Base-by-base conservation (phyloP, 2,329 filamentous ascomycete species). In the Pochonia chlamydosporia region DNA sequence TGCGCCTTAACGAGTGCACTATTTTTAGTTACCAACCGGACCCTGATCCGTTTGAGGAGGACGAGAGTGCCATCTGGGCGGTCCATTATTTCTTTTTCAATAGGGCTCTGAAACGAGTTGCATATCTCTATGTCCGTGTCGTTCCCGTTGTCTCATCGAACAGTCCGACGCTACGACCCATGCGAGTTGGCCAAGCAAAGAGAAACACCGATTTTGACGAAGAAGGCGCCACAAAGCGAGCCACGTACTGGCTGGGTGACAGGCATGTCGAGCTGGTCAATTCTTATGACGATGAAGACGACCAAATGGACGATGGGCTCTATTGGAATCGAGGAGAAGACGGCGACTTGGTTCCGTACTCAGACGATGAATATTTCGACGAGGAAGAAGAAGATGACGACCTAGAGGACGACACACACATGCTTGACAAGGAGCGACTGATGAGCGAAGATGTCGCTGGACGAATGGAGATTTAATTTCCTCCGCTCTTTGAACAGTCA, bases 1-100 rank as follows among this genome's bases (percentile, higher is more conserved):
- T 99, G 91, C 82, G 81, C 43, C 76, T 97, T 37, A 84, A 87
- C 56, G 85, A 95, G 56, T 99, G 93, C 69, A 85, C 84, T 47
- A 82, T 92, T 52, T 97, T 96, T 66, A 87, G 85, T 47, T 99
- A 95, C 69, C 81, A 86, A 44, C 93, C 93, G 0, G 85, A 89
- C 35, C 88, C 91, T 51, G 91, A 96, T 60, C 89, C 90, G 0
- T 96, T 95, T 59, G 86, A 91, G 57, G 90, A 90, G 53, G 91
- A 95, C 52, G 90, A 96, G 61, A 88, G 89, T 52, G 86, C 91
- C 9, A 91, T 99, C 52, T 99, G 92, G 92, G 90, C 88, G 43
- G 77, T 91, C 52, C 91, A 97, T 65, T 96, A 95, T 68, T 96
- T 99, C 73, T 95, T 97, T 67, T 97, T 96, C 78, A 96, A 95